These are phyloP conservation scores for Apodospora peruviana DNA, from an alignment of 495 filamentous ascomycete genomes.

Conservation along the genomic window DNA sequence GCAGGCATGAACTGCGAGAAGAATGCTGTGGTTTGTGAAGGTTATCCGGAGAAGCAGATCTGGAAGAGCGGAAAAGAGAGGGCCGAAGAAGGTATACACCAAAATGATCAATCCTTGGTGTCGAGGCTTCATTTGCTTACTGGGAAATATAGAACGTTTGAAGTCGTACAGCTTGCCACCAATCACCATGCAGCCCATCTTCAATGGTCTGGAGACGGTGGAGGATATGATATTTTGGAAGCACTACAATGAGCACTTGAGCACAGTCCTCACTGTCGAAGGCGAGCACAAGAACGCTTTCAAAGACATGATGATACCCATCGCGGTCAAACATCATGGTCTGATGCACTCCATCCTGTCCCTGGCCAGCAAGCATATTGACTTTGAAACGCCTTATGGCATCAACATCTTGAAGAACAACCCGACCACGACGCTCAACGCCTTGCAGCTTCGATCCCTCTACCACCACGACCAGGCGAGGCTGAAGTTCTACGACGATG, in stretches of 20 bases:
- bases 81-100: slow-evolving; percentile 65
- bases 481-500: slow-evolving; percentile 46
- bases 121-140: no score
- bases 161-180: slow-evolving; percentile 42
- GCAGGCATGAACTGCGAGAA: slow-evolving; percentile 84
- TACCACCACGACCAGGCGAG: slow-evolving; percentile 59
- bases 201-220: slow-evolving; percentile 80
- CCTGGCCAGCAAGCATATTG: slow-evolving; percentile 76
- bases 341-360: slow-evolving; percentile 92
- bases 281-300: slow-evolving; percentile 85
- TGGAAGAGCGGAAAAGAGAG: slow-evolving; percentile 83
- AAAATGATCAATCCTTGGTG: no score
- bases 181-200: slow-evolving; percentile 68
- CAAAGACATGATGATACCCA: slow-evolving; percentile 79
- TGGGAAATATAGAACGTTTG: slow-evolving; percentile 38
- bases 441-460: slow-evolving; percentile 42
- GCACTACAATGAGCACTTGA: slow-evolving; percentile 78
- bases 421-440: slow-evolving; percentile 33
- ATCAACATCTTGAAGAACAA: slow-evolving; percentile 38
- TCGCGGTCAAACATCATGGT: slow-evolving; percentile 76
- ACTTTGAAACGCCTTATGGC: slow-evolving; percentile 47
- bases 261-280: slow-evolving; percentile 74
- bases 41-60: slow-evolving; percentile 80
- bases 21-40: slow-evolving; percentile 88
- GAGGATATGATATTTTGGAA: slow-evolving; percentile 80